Base-by-base conservation (phyloP, 768 basidiomycete genomes). In the Leccinum variicolor region DNA sequence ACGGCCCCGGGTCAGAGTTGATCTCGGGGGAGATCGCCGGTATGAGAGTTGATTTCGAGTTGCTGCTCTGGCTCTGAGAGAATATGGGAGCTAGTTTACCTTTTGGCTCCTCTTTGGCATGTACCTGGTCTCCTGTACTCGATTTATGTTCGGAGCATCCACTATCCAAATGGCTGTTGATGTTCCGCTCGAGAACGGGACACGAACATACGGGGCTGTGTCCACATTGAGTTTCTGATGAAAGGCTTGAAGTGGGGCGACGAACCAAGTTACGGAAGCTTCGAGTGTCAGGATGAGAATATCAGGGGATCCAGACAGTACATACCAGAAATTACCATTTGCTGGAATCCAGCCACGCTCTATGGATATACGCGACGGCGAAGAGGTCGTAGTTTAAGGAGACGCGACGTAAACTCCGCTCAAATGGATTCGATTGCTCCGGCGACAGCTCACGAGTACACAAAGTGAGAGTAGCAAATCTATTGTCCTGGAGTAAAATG, bases 101-200 rank as follows among this genome's bases (percentile, higher is more conserved):
- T 57, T 59, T 59, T 23, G 58, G 31, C 52, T 66, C 60, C 25
- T 61, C 58, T 34, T 61, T 60, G 55, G 34, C 41, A 19, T 43
- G 60, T 4, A 50, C 57, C 11, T 52, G 62, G 31, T 2, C 4
- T 47, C 9, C 50, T 4, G 41, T 31, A 19, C 15, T 53, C 46
- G 34, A 47, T 46, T 56, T 63, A 55, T 64, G 57, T 45, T 70
- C 59, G n/a, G 61, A 60, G 52, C 83, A 83, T 43, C 68, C 68
- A 39, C 72, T 77, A 62, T 85, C 84, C 17, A 85, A 68, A 53
- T 85, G 84, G 33, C 60, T 60, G 65, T 85, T 84, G 56, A 85
- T 84, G 55, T 66, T 57, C 45, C 60, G 61, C 47, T 76, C 73
- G 23, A 69, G 59, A 21, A 85, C 80, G 13, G 68, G 58, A 48